These are phyloP conservation scores for Lactarius deliciosus DNA, from an alignment of 768 basidiomycete species.

Conservation along the genomic window DNA sequence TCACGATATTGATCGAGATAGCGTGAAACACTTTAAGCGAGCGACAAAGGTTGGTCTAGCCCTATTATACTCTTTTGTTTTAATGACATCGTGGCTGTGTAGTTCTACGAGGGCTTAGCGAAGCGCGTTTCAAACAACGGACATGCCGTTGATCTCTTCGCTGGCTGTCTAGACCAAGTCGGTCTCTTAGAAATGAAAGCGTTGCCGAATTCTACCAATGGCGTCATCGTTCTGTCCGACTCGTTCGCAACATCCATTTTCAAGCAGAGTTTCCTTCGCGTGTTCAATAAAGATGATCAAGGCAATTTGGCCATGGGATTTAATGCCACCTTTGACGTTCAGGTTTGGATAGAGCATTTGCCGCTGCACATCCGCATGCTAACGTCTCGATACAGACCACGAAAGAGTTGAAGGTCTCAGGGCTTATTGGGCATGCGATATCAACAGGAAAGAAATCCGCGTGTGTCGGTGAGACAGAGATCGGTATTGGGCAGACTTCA, in stretches of 20 bases:
- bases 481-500: constrained; percentile 97
- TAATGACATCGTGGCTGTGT: constrained; percentile 2
- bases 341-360: constrained; percentile 48
- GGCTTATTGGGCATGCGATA: constrained; percentile 95
- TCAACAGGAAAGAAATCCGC: constrained; percentile 95
- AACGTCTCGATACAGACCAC: constrained; percentile 64
- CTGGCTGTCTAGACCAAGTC: constrained; percentile 97
- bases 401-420: constrained; percentile 97
- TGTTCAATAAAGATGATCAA: constrained; percentile 91
- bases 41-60: constrained; percentile 75
- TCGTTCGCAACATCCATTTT: constrained; percentile 98
- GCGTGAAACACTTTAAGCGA: constrained; percentile 95
- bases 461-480: constrained; percentile 98
- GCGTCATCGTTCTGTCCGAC: constrained; percentile 93
- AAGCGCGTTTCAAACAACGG: constrained; percentile 93
- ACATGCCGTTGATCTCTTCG: constrained; percentile 92
- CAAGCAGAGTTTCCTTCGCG: constrained; percentile 94
- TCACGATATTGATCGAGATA: constrained; percentile 97
- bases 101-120: constrained; percentile 96
- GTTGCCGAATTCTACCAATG: constrained; percentile 92
- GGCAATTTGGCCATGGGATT: constrained; percentile 96
- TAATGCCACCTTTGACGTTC: constrained; percentile 98
- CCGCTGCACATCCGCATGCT: not conserved
- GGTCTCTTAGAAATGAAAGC: constrained; percentile 98
- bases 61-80: not conserved